phyloP scores from a whole-genome alignment of 805 yeast species.

The Brettanomyces nanus region DNA sequence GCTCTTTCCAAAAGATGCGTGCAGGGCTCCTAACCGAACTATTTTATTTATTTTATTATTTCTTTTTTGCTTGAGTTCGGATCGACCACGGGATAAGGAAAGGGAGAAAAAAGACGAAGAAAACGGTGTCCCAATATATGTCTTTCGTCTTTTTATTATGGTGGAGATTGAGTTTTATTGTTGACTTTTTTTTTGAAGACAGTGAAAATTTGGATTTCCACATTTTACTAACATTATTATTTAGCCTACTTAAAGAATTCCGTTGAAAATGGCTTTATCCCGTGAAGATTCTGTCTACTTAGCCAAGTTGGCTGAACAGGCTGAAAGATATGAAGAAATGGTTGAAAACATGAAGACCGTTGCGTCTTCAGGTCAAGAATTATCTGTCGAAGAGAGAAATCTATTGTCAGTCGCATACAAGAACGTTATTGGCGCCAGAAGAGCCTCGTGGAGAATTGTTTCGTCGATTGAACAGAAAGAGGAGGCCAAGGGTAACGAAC shows the following conservation, averaged over 20 bases:
- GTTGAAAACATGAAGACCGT: constrained; percentile 97
- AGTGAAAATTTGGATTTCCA: too few relatives aligned
- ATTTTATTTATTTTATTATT: too few relatives aligned
- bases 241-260: not conserved
- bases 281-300: constrained; percentile 98
- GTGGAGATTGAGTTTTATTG: too few relatives aligned
- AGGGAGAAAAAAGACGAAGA: too few relatives aligned
- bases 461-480: constrained; percentile 97
- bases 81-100: too few relatives aligned
- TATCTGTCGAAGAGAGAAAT: constrained; percentile 97
- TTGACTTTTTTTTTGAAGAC: too few relatives aligned
- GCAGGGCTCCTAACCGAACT: too few relatives aligned
- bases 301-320: constrained; percentile 98
- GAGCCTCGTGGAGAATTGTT: constrained; percentile 99
- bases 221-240: not conserved
- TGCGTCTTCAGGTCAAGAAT: constrained; percentile 91
- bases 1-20: too few relatives aligned
- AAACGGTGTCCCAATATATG: too few relatives aligned
- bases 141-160: not conserved
- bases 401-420: constrained; percentile 95
- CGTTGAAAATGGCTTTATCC: constrained; percentile 57
- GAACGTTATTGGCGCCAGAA: constrained; percentile 97
- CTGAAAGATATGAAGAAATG: constrained; percentile 99
- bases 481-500: constrained; percentile 90
- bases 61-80: too few relatives aligned